phyloP scores from a whole-genome alignment of 2,329 filamentous ascomycete species.

The Colletotrichum agaves region DNA sequence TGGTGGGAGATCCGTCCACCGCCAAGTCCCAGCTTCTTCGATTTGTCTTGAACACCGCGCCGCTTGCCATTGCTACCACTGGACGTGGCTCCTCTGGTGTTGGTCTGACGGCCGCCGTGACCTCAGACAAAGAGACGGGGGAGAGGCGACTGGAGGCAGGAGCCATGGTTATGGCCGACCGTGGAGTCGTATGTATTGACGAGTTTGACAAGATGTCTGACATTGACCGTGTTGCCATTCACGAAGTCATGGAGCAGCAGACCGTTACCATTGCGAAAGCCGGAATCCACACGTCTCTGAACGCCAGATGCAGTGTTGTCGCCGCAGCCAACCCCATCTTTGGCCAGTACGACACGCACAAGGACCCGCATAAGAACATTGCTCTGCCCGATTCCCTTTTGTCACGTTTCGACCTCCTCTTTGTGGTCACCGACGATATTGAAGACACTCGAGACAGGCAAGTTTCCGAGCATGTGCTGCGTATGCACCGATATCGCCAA shows the following conservation, averaged over 20 bases:
- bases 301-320: conserved; percentile 95
- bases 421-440: conserved; percentile 98
- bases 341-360: conserved; percentile 97
- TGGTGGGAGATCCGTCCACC: conserved; percentile 98
- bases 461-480: conserved; percentile 94
- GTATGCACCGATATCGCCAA: conserved; percentile 96
- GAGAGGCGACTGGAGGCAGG: conserved; percentile 94
- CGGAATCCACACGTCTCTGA: conserved; percentile 96
- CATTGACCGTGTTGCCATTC: conserved; percentile 95
- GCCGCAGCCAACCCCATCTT: conserved; percentile 98
- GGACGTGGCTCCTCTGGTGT: conserved; percentile 97
- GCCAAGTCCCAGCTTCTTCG: conserved; percentile 98
- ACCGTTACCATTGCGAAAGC: conserved; percentile 99
- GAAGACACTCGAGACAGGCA: conserved; percentile 91
- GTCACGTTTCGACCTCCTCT: conserved; percentile 97
- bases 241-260: conserved; percentile 99
- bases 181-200: conserved; percentile 98
- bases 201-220: conserved; percentile 99
- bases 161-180: conserved; percentile 98
- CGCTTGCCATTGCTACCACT: conserved; percentile 95
- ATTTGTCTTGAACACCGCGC: conserved; percentile 96
- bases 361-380: conserved; percentile 98
- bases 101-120: conserved; percentile 96
- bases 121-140: conserved; percentile 95
- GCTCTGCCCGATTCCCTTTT: conserved; percentile 95